Evolutionary conservation across 2,329 filamentous ascomycete genomes (phyloP).

Genomic region (Fusarium sp.): DNA sequence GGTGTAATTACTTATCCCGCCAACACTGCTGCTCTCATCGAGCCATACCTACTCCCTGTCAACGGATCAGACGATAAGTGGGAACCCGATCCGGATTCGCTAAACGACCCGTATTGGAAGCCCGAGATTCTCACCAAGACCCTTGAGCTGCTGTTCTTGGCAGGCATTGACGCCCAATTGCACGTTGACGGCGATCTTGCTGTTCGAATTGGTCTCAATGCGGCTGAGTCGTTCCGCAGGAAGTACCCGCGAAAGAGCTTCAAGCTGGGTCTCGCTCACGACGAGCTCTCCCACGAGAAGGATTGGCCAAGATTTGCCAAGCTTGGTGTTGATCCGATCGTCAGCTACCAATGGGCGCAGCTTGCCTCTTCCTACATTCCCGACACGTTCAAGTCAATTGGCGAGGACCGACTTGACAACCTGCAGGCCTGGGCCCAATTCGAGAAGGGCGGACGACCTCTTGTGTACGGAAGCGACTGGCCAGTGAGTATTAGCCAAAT

Average conservation of each 20-base stretch:
- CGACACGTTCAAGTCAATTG: slow-evolving; percentile 39
- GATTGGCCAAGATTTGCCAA: slow-evolving; percentile 43
- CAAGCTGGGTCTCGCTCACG: slow-evolving; percentile 42
- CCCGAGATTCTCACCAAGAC: slow-evolving; percentile 38
- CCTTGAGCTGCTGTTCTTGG: slow-evolving; percentile 38
- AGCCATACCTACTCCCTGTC: slow-evolving; percentile 41
- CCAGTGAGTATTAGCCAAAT: slow-evolving; percentile 31
- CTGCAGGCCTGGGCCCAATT: slow-evolving; percentile 46
- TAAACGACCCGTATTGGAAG: slow-evolving; percentile 45
- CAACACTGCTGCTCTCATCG: slow-evolving; percentile 44
- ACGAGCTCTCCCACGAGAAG: slow-evolving; percentile 36
- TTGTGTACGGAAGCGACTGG: slow-evolving; percentile 45
- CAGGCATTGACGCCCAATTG: slow-evolving; percentile 38
- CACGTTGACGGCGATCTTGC: slow-evolving; percentile 44
- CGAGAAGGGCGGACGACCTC: slow-evolving; percentile 27
- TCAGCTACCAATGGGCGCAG: slow-evolving; percentile 45
- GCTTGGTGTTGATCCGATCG: slow-evolving; percentile 41
- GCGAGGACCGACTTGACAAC: slow-evolving; percentile 32
- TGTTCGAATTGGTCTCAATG: slow-evolving; percentile 39
- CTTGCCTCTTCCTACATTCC: slow-evolving; percentile 43
- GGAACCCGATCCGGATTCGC: slow-evolving; percentile 33
- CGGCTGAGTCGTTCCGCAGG: slow-evolving; percentile 38
- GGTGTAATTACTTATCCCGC: slow-evolving; percentile 45
- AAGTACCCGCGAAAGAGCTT: slow-evolving; percentile 33
- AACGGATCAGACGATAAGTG: slow-evolving; percentile 33